Percentiles rank a stretch among this genome's conserved stretches.
Conservation (phyloP, 176 grass and related monocot species). For the Zea luxurians region DNA sequence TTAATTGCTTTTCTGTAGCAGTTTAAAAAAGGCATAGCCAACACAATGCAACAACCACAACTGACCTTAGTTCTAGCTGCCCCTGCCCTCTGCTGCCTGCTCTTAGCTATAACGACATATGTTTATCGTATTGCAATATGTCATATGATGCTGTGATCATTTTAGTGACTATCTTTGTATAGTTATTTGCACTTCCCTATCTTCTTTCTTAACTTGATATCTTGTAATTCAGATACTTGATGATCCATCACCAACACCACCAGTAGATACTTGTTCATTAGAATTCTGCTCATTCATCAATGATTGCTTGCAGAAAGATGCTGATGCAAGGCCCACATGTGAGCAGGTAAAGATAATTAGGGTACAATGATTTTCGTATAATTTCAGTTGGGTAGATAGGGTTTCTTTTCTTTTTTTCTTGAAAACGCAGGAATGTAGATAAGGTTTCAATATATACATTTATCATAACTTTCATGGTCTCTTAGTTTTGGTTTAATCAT, state of each 20-base stretch:
- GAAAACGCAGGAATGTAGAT: neutral
- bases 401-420: neutral
- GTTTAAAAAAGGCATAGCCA: neutral
- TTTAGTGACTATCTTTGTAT: slow-evolving; percentile 25
- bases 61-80: neutral
- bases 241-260: slow-evolving; percentile 82
- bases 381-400: slow-evolving; percentile 14
- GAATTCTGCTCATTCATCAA: slow-evolving; percentile 93
- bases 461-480: neutral
- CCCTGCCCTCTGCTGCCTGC: neutral
- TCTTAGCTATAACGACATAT: neutral
- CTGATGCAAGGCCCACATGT: slow-evolving; percentile 71
- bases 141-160: neutral
- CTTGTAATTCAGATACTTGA: slow-evolving; percentile 70
- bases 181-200: slow-evolving; percentile 13
- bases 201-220: slow-evolving; percentile 18
- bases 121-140: neutral
- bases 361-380: slow-evolving; percentile 27
- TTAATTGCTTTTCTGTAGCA: neutral
- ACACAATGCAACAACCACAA: neutral
- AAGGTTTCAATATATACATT: slow-evolving; percentile 10
- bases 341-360: slow-evolving; percentile 49
- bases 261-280: slow-evolving; percentile 60
- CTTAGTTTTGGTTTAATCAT: slow-evolving; percentile 13
- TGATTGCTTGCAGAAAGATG: slow-evolving; percentile 88